Conservation (phyloP, 1,284 basidiomycete species). For the Apiotrichum gracile region DNA sequence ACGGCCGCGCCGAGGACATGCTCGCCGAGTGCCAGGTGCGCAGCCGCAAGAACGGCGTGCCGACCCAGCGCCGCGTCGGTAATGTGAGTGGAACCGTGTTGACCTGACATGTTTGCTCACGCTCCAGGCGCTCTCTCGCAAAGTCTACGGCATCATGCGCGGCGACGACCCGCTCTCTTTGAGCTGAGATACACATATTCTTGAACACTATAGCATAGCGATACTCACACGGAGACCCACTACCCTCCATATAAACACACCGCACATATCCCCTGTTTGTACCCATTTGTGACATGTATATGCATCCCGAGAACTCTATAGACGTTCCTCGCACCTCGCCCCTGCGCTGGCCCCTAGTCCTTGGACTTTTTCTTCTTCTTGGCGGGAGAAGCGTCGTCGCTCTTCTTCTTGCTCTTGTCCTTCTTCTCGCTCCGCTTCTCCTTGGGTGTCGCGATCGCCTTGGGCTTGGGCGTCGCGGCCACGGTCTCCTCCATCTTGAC, state of each 20-base stretch:
- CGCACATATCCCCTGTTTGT: too few relatives aligned
- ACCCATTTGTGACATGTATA: slow-evolving; percentile 1
- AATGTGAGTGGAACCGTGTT: slow-evolving; percentile 24
- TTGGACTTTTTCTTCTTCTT: slow-evolving; percentile 36
- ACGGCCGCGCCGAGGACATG: slow-evolving; percentile 23
- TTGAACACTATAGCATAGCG: background rate
- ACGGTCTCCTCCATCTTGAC: background rate
- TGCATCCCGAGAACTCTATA: background rate
- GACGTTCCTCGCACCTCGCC: background rate
- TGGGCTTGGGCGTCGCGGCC: background rate
- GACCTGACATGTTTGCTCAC: background rate
- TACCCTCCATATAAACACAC: background rate
- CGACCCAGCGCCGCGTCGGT: slow-evolving; percentile 30
- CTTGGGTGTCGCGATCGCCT: too few relatives aligned
- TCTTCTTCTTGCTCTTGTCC: slow-evolving; percentile 22
- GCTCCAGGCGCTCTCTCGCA: slow-evolving; percentile 27
- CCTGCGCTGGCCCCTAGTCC: slow-evolving; percentile 5
- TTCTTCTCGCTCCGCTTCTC: slow-evolving; percentile 7
- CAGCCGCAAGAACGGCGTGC: slow-evolving; percentile 28
- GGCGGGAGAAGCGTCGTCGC: slow-evolving; percentile 13
- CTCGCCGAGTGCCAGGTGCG: slow-evolving; percentile 35
- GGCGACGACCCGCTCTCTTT: slow-evolving; percentile 36
- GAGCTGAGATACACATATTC: slow-evolving; percentile 8
- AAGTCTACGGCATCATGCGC: slow-evolving; percentile 34
- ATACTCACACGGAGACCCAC: too few relatives aligned